Conservation (phyloP, 2,329 filamentous ascomycete genomes). For the Metarhizium anisopliae region DNA sequence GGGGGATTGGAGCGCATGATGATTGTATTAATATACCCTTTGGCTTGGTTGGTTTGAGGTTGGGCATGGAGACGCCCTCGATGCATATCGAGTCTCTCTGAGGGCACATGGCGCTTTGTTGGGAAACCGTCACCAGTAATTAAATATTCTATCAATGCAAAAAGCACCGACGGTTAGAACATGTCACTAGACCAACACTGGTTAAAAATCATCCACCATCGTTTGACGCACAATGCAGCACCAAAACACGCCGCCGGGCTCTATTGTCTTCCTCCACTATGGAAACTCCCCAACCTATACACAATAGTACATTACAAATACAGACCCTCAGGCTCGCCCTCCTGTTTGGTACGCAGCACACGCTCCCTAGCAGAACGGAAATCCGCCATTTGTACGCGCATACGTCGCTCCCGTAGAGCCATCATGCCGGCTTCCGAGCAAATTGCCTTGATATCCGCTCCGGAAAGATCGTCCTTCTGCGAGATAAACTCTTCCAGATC, state of each 20-base stretch:
- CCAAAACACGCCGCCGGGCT: background rate
- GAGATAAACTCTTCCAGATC: conserved; percentile 97
- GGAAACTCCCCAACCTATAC: background rate
- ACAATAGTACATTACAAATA: conserved; percentile 65
- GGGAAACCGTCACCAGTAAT: no score
- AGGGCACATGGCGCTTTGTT: no score
- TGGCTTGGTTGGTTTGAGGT: no score
- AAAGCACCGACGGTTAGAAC: no score
- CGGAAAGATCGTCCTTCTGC: conserved; percentile 94
- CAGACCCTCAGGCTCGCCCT: conserved; percentile 95
- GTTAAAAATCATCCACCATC: background rate
- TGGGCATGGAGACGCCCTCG: no score
- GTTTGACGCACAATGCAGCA: background rate
- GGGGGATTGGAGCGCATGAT: background rate
- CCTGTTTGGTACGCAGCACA: conserved; percentile 96
- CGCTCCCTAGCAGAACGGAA: conserved; percentile 88
- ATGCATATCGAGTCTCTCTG: no score
- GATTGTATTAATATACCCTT: no score
- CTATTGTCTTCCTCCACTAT: background rate
- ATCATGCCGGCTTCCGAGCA: conserved; percentile 94
- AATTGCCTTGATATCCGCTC: conserved; percentile 97
- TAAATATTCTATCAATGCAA: no score
- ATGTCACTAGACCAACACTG: background rate
- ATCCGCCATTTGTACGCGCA: conserved; percentile 98
- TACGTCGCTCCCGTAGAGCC: conserved; percentile 86